These are phyloP conservation scores for Phytophthora kernoviae DNA, from an alignment of 352 stramenopile species.

Conservation along the genomic window DNA sequence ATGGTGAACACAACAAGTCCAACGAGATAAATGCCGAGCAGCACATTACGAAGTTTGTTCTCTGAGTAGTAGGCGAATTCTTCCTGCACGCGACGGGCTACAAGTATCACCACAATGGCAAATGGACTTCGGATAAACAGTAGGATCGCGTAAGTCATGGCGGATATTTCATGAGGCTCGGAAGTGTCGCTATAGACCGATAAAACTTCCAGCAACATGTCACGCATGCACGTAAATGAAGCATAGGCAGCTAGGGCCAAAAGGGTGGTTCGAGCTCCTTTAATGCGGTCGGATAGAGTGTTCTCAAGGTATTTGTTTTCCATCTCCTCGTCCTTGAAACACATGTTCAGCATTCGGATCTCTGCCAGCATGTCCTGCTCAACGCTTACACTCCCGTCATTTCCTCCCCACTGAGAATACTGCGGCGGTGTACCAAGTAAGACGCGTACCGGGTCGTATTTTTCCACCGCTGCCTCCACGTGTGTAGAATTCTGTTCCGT, in stretches of 20 bases:
- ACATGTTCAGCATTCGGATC: slow-evolving; percentile 61
- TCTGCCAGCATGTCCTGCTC: slow-evolving; percentile 73
- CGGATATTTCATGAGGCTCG: slow-evolving; percentile 20
- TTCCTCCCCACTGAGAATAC: slow-evolving; percentile 39
- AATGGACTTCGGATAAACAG: slow-evolving; percentile 38
- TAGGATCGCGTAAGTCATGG: slow-evolving; percentile 42
- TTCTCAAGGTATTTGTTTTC: slow-evolving; percentile 76
- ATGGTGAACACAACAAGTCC: slow-evolving; percentile 58
- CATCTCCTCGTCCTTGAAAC: slow-evolving; percentile 75
- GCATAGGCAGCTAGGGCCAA: slow-evolving; percentile 62
- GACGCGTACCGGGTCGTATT: slow-evolving; percentile 62
- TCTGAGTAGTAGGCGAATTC: slow-evolving; percentile 70
- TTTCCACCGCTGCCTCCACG: slow-evolving; percentile 57
- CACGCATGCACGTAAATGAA: slow-evolving; percentile 69
- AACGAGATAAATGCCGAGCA: slow-evolving; percentile 65
- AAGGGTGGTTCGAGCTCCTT: slow-evolving; percentile 66
- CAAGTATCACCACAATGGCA: slow-evolving; percentile 37
- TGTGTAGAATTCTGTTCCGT: slow-evolving; percentile 54
- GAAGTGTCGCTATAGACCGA: slow-evolving; percentile 27
- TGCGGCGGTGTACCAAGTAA: slow-evolving; percentile 59
- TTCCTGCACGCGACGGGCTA: slow-evolving; percentile 39
- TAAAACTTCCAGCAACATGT: slow-evolving; percentile 60
- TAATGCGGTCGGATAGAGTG: slow-evolving; percentile 63
- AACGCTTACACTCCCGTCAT: slow-evolving; percentile 40
- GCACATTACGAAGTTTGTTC: slow-evolving; percentile 62